Percentiles rank a stretch among this genome's conserved stretches.
Conservation (phyloP, 192 early-diverging fungal genomes). For the Thamnidium elegans region DNA sequence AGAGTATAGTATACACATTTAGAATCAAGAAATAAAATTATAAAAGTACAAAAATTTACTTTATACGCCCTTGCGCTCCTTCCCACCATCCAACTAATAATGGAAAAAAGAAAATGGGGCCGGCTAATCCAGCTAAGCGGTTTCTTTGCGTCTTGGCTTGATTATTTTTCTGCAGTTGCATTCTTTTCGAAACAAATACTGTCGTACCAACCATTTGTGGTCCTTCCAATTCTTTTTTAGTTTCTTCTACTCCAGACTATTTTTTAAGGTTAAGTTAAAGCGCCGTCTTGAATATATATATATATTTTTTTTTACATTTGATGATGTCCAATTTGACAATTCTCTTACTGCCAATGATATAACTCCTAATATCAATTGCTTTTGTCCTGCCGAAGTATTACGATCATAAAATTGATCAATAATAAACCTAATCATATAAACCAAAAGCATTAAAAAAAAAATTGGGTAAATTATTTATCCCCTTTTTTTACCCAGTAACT, state of each 20-base stretch:
- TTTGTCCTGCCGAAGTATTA: conserved; percentile 19
- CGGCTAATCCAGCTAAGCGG: conserved; percentile 20
- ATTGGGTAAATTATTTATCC: neutral
- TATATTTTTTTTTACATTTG: conserved; percentile 5
- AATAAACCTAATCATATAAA: conserved; percentile 12
- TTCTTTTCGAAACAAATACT: conserved; percentile 5
- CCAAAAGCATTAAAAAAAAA: no score
- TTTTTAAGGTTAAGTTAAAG: neutral
- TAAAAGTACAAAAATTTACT: conserved; percentile 10
- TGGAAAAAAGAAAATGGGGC: conserved; percentile 27
- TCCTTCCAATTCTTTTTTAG: conserved; percentile 5
- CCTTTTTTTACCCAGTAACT: conserved; percentile 14
- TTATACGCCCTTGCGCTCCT: conserved; percentile 13
- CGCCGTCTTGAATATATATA: no score
- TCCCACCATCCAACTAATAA: conserved; percentile 37
- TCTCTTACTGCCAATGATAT: conserved; percentile 20
- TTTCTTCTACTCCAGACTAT: conserved; percentile 12
- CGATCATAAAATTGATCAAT: conserved; percentile 30
- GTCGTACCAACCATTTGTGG: conserved; percentile 7
- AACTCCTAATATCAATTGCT: conserved; percentile 11
- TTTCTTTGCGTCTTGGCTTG: conserved; percentile 1
- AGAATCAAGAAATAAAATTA: no score
- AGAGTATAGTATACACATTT: no score
- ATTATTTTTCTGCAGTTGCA: conserved; percentile 5
- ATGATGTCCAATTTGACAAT: conserved; percentile 15